phyloP scores from a whole-genome alignment of 495 filamentous ascomycete species.

The Rostrohypoxylon terebratum region DNA sequence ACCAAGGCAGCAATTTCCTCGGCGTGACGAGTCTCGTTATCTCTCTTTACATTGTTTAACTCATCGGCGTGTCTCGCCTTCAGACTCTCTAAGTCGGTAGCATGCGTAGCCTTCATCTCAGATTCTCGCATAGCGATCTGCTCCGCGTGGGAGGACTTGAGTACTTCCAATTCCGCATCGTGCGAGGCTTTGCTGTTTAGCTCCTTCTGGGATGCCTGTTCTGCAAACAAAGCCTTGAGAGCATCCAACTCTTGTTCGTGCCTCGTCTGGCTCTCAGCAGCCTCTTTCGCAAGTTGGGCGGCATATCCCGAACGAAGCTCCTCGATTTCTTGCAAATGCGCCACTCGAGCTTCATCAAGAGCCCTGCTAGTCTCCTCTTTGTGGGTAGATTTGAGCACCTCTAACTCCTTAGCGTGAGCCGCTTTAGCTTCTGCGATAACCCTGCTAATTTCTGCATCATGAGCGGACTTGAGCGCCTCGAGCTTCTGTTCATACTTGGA shows the following conservation, averaged over 20 bases:
- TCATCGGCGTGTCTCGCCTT: slow-evolving; percentile 50
- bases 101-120: slow-evolving; percentile 44
- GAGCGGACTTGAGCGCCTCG: slow-evolving; percentile 53
- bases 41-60: slow-evolving; percentile 48
- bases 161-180: slow-evolving; percentile 48
- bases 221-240: slow-evolving; percentile 31
- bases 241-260: slow-evolving; percentile 40
- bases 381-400: slow-evolving; percentile 58
- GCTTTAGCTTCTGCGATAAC: slow-evolving; percentile 52
- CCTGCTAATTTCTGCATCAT: slow-evolving; percentile 55
- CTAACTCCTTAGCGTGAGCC: slow-evolving; percentile 52
- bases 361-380: slow-evolving; percentile 54
- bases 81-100: slow-evolving; percentile 43
- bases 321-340: slow-evolving; percentile 54
- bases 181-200: slow-evolving; percentile 43
- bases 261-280: slow-evolving; percentile 33
- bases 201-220: slow-evolving; percentile 39
- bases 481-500: slow-evolving; percentile 51
- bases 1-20: slow-evolving; percentile 45
- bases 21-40: slow-evolving; percentile 47
- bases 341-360: slow-evolving; percentile 49
- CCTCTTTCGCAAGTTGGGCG: slow-evolving; percentile 40
- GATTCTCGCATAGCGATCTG: slow-evolving; percentile 41
- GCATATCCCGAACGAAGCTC: slow-evolving; percentile 52
- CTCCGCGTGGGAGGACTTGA: slow-evolving; percentile 43